Conservation (phyloP, 2,329 filamentous ascomycete species). For the Pyrenophora tritici-repentis region DNA sequence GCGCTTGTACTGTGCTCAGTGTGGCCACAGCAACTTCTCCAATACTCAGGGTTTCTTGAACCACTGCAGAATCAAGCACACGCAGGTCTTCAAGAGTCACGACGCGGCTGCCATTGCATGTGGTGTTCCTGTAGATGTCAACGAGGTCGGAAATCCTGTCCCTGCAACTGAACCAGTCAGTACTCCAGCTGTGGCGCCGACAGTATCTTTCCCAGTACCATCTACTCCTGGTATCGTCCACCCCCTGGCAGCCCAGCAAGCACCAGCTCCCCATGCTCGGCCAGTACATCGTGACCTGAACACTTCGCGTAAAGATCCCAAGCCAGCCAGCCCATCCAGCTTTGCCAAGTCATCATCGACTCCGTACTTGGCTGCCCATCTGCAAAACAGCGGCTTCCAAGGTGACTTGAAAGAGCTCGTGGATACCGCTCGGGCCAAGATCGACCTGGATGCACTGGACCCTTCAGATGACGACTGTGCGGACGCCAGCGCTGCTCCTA, state of each 20-base stretch:
- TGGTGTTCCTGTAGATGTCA: conserved; percentile 77
- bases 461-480: conserved; percentile 43
- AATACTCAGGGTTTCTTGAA: conserved; percentile 99
- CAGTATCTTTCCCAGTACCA: conserved; percentile 36
- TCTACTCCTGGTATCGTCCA: conserved; percentile 44
- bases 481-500: conserved; percentile 36
- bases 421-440: conserved; percentile 42
- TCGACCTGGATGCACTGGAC: conserved; percentile 45
- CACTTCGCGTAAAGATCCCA: conserved; percentile 22
- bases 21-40: conserved; percentile 86
- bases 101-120: conserved; percentile 90
- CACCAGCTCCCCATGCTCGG: conserved; percentile 34
- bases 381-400: conserved; percentile 49
- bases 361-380: conserved; percentile 49
- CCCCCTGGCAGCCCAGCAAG: conserved; percentile 37
- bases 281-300: conserved; percentile 40
- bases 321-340: conserved; percentile 19
- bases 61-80: conserved; percentile 95
- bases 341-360: conserved; percentile 49
- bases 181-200: conserved; percentile 33
- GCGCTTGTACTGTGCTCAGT: conserved; percentile 86
- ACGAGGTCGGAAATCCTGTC: conserved; percentile 54
- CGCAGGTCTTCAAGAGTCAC: conserved; percentile 91
- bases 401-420: conserved; percentile 48
- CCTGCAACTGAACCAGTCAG: conserved; percentile 39